Conservation (phyloP, 768 basidiomycete genomes). For the Amanita pseudoporphyria region DNA sequence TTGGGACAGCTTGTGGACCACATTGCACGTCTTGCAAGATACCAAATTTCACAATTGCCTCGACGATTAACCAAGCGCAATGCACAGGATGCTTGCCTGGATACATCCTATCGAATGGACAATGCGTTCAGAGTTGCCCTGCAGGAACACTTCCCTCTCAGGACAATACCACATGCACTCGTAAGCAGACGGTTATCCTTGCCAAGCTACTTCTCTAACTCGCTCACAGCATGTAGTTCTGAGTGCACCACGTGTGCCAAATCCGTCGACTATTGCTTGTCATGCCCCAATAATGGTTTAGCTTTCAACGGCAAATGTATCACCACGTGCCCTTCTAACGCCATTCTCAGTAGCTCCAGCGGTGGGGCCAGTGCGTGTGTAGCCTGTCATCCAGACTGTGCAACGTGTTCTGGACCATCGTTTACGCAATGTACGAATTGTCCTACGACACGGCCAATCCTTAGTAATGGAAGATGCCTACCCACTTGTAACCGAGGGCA, state of each 20-base stretch:
- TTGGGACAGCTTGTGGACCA: slow-evolving; percentile 61
- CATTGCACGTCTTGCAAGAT: slow-evolving; percentile 77
- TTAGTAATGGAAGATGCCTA: slow-evolving; percentile 67
- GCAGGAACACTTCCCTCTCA: slow-evolving; percentile 60
- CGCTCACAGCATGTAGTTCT: slow-evolving; percentile 27
- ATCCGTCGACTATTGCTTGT: slow-evolving; percentile 59
- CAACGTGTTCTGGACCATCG: slow-evolving; percentile 66
- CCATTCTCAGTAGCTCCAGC: slow-evolving; percentile 37
- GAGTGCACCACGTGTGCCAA: slow-evolving; percentile 67
- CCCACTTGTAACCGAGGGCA: slow-evolving; percentile 65
- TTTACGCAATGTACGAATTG: slow-evolving; percentile 78
- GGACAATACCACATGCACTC: slow-evolving; percentile 65
- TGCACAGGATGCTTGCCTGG: slow-evolving; percentile 79
- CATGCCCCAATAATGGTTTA: slow-evolving; percentile 57
- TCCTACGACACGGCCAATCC: slow-evolving; percentile 56
- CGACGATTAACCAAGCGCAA: slow-evolving; percentile 53
- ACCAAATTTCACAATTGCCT: slow-evolving; percentile 58
- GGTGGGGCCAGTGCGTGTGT: slow-evolving; percentile 38
- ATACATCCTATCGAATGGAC: slow-evolving; percentile 57
- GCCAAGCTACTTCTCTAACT: slow-evolving; percentile 2
- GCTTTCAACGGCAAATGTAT: slow-evolving; percentile 71
- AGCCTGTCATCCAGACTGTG: slow-evolving; percentile 81
- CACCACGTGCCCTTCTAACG: slow-evolving; percentile 59
- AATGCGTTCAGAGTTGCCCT: slow-evolving; percentile 66
- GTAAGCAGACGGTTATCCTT: slow-evolving; percentile 31